Evolutionary conservation across 2,329 filamentous ascomycete genomes (phyloP).

Genomic region (Fusarium cyanostomum): DNA sequence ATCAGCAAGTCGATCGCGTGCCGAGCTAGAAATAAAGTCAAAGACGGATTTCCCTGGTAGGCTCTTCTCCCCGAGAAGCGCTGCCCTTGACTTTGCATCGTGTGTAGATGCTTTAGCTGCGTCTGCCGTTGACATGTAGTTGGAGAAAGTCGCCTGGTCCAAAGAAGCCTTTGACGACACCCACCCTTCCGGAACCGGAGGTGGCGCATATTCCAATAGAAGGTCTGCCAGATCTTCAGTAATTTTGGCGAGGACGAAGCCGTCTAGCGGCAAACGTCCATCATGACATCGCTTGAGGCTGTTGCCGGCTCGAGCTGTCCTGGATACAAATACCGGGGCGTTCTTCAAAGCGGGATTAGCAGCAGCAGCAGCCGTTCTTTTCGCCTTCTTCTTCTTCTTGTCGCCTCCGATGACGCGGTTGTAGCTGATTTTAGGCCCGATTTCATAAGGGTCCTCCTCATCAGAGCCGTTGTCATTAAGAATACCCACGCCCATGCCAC

Average conservation of each 20-base stretch:
- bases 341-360: slow-evolving; percentile 71
- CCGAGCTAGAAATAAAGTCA: slow-evolving; percentile 83
- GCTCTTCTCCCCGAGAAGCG: slow-evolving; percentile 77
- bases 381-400: slow-evolving; percentile 80
- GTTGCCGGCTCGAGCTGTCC: slow-evolving; percentile 49
- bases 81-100: slow-evolving; percentile 79
- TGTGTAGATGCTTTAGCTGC: slow-evolving; percentile 80
- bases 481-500: slow-evolving; percentile 86
- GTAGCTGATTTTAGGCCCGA: slow-evolving; percentile 90
- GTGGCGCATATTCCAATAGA: slow-evolving; percentile 65
- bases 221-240: slow-evolving; percentile 49
- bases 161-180: slow-evolving; percentile 63
- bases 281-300: slow-evolving; percentile 76
- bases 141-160: slow-evolving; percentile 4
- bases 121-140: slow-evolving; percentile 75
- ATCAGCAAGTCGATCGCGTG: slow-evolving; percentile 78
- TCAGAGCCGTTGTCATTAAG: slow-evolving; percentile 95
- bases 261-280: slow-evolving; percentile 79
- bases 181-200: slow-evolving; percentile 78
- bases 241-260: slow-evolving; percentile 76
- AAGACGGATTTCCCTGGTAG: slow-evolving; percentile 95
- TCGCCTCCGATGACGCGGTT: slow-evolving; percentile 83
- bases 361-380: slow-evolving; percentile 56
- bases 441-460: slow-evolving; percentile 92
- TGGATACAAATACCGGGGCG: slow-evolving; percentile 80